Percentiles rank a stretch among this genome's conserved stretches.
Evolutionary conservation across 2,329 filamentous ascomycete species (phyloP).

Genomic region (Geoglossum cookeanum): DNA sequence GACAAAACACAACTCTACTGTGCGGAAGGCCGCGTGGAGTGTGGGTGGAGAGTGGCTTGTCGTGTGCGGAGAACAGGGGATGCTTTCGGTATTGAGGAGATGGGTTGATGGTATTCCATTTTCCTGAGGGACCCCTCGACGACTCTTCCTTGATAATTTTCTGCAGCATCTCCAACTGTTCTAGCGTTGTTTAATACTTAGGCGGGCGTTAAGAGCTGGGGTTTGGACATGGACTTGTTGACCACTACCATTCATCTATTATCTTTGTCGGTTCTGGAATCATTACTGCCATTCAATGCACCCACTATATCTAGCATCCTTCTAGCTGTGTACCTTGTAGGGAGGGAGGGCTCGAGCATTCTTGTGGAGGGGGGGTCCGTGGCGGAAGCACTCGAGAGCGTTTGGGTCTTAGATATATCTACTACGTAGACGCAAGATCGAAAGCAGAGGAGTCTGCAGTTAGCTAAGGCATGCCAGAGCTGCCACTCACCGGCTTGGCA

Average conservation of each 20-base stretch:
- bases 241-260: too few species aligned
- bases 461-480: background rate
- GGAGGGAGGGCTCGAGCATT: background rate
- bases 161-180: background rate
- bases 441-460: background rate
- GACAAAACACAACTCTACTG: slow-evolving; percentile 2
- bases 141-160: background rate
- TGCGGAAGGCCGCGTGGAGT: slow-evolving; percentile 6
- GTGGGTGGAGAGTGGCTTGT: slow-evolving; percentile 5
- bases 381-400: background rate
- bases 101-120: background rate
- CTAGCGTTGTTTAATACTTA: background rate
- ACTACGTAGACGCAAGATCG: background rate
- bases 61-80: slow-evolving; percentile 4
- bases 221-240: too few species aligned
- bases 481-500: background rate
- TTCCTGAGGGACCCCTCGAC: background rate
- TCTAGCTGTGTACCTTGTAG: background rate
- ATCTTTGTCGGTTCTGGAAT: background rate
- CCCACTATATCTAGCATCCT: background rate
- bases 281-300: background rate
- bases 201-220: too few species aligned
- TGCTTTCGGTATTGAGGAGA: slow-evolving; percentile 4
- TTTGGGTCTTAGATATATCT: background rate
- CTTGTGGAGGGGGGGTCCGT: background rate